Percentiles rank a stretch among this genome's conserved stretches.
These are phyloP conservation scores for Lactarius tabidus DNA, from an alignment of 768 basidiomycete species.

Conservation along the genomic window DNA sequence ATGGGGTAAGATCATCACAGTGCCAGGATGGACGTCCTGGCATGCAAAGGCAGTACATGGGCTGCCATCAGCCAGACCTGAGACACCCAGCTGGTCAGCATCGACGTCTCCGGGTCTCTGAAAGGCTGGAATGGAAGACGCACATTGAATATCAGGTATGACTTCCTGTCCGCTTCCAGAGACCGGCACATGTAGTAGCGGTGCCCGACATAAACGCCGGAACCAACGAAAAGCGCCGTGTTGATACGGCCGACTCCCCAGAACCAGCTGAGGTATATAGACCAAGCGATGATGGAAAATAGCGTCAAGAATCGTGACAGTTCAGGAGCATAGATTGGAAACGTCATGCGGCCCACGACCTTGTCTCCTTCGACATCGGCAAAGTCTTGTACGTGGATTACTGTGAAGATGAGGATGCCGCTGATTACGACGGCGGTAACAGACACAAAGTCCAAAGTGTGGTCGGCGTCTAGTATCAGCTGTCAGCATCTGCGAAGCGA, in stretches of 20 bases:
- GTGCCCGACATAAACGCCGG: constrained; percentile 26
- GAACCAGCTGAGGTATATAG: constrained; percentile 24
- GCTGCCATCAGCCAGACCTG: constrained; percentile 27
- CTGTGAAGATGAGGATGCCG: constrained; percentile 26
- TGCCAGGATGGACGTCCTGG: constrained; percentile 21
- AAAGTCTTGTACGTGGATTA: constrained; percentile 29
- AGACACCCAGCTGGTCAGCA: constrained; percentile 16
- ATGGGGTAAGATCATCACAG: constrained; percentile 19
- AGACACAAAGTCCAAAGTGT: constrained; percentile 20
- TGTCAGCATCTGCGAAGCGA: background rate
- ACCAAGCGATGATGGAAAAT: constrained; percentile 26
- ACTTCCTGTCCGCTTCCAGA: constrained; percentile 19
- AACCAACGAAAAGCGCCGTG: constrained; percentile 14
- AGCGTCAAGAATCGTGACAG: constrained; percentile 25
- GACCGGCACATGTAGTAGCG: constrained; percentile 24
- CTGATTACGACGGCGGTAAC: constrained; percentile 23
- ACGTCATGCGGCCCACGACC: constrained; percentile 25
- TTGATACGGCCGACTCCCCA: constrained; percentile 25
- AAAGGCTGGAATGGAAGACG: constrained; percentile 12
- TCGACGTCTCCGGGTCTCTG: constrained; percentile 9
- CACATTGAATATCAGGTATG: constrained; percentile 29
- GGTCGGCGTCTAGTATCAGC: constrained; percentile 1
- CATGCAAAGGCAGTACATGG: constrained; percentile 24
- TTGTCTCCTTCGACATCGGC: constrained; percentile 29
- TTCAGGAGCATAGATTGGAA: constrained; percentile 27